phyloP scores from a whole-genome alignment of 2,329 filamentous ascomycete genomes.

The Hypoxylon sp. region DNA sequence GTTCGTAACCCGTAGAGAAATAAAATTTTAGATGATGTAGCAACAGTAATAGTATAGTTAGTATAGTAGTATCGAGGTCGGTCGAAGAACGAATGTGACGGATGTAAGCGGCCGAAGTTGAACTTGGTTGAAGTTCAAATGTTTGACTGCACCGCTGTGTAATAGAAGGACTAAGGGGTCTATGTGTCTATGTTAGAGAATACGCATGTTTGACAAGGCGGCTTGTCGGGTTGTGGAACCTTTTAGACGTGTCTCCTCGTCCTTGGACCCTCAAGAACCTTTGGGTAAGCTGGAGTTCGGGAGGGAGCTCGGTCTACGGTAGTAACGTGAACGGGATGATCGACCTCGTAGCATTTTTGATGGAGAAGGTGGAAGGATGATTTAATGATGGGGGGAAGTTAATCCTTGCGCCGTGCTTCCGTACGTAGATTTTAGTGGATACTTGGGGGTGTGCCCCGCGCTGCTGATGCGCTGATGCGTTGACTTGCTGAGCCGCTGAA shows the following conservation, averaged over 20 bases:
- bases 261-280: constrained; percentile 31
- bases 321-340: constrained; percentile 28
- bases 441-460: constrained; percentile 35
- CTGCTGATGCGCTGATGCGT: constrained; percentile 20
- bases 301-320: constrained; percentile 19
- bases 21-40: constrained; percentile 5
- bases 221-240: constrained; percentile 40
- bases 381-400: constrained; percentile 38
- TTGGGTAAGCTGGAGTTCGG: constrained; percentile 16
- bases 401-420: constrained; percentile 4
- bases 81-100: constrained; percentile 15
- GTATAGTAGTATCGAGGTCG: constrained; percentile 13
- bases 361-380: constrained; percentile 39
- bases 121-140: no score
- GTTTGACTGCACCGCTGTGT: constrained; percentile 21
- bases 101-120: constrained; percentile 21
- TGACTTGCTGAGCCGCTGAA: constrained; percentile 13
- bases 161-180: constrained; percentile 10
- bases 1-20: constrained; percentile 4
- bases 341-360: constrained; percentile 22
- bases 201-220: constrained; percentile 30
- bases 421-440: constrained; percentile 33
- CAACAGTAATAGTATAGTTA: constrained; percentile 10
- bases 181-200: constrained; percentile 21
- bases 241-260: constrained; percentile 42